These are phyloP conservation scores for Phaeotremella skinneri DNA, from an alignment of 768 basidiomycete genomes.

Conservation along the genomic window DNA sequence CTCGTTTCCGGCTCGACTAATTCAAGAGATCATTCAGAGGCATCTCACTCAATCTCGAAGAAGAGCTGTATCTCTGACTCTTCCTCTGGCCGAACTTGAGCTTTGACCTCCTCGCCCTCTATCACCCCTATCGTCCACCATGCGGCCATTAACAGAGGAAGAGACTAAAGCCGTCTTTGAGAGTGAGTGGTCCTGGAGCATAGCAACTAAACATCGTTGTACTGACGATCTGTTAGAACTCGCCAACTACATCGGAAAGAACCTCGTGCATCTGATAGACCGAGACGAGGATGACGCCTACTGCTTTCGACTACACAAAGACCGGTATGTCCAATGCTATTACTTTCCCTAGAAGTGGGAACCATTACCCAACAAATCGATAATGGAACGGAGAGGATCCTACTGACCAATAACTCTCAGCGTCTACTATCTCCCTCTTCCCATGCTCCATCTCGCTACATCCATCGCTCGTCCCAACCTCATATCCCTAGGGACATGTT, in stretches of 20 bases:
- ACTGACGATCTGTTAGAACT: constrained; percentile 57
- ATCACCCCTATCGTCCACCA: constrained; percentile 48
- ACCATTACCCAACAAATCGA: neutral
- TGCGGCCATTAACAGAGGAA: constrained; percentile 95
- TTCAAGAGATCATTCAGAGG: too few relatives aligned
- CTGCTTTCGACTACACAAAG: constrained; percentile 91
- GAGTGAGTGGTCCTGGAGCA: constrained; percentile 51
- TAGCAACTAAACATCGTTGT: neutral
- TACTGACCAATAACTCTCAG: constrained; percentile 18
- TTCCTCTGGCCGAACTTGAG: too few relatives aligned
- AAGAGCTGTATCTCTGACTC: too few relatives aligned
- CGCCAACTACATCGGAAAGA: constrained; percentile 97
- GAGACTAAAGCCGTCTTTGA: constrained; percentile 95
- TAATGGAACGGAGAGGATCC: neutral
- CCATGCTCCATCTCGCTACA: constrained; percentile 86
- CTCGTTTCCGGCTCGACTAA: too few relatives aligned
- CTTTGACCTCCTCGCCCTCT: too few relatives aligned
- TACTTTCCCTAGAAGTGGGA: neutral
- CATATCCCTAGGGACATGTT: constrained; percentile 88
- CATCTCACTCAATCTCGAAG: too few relatives aligned
- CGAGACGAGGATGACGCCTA: constrained; percentile 82
- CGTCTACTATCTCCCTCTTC: constrained; percentile 94
- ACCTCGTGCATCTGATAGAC: constrained; percentile 92
- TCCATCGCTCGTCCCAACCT: constrained; percentile 90
- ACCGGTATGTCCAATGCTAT: constrained; percentile 58